These are phyloP conservation scores for Herpetospermum pedunculosum DNA, from an alignment of 306 rosid species.

Conservation along the genomic window DNA sequence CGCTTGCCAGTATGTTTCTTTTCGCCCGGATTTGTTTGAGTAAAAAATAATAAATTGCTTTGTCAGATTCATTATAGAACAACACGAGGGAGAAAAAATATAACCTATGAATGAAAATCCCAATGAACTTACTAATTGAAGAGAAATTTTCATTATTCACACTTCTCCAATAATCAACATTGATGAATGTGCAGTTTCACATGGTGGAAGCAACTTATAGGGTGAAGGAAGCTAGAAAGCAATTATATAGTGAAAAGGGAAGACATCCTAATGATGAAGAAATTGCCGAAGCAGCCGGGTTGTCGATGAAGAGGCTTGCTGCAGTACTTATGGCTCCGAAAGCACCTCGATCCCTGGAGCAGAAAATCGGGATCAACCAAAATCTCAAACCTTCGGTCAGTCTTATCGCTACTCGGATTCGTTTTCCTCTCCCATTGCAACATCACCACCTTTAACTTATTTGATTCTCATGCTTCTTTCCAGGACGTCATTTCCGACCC, in stretches of 20 bases:
- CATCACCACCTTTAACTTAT: not conserved
- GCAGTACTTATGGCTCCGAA: slow-evolving; percentile 84
- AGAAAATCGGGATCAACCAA: slow-evolving; percentile 75
- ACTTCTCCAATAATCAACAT: not conserved
- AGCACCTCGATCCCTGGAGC: slow-evolving; percentile 88
- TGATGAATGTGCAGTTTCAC: slow-evolving; percentile 53
- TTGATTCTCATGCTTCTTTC: not conserved
- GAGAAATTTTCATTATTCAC: not conserved
- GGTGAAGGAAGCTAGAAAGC: slow-evolving; percentile 85
- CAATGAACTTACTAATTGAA: not conserved
- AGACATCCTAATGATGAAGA: slow-evolving; percentile 72
- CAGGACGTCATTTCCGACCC: slow-evolving; percentile 80
- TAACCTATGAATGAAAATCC: not conserved
- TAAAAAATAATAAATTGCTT: not conserved
- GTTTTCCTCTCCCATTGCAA: not conserved
- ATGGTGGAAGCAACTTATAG: slow-evolving; percentile 91
- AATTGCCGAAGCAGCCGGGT: slow-evolving; percentile 74
- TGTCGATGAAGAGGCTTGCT: slow-evolving; percentile 81
- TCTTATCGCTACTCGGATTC: slow-evolving; percentile 11
- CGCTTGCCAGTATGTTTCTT: slow-evolving; percentile 78
- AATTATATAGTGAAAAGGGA: slow-evolving; percentile 59
- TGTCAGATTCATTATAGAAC: slow-evolving; percentile 6
- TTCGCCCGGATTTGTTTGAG: not conserved
- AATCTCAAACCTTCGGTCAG: slow-evolving; percentile 85
- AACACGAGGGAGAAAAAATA: not conserved